Base-by-base conservation (phyloP, 805 yeast genomes). In the Scheffersomyces coipomensis region DNA sequence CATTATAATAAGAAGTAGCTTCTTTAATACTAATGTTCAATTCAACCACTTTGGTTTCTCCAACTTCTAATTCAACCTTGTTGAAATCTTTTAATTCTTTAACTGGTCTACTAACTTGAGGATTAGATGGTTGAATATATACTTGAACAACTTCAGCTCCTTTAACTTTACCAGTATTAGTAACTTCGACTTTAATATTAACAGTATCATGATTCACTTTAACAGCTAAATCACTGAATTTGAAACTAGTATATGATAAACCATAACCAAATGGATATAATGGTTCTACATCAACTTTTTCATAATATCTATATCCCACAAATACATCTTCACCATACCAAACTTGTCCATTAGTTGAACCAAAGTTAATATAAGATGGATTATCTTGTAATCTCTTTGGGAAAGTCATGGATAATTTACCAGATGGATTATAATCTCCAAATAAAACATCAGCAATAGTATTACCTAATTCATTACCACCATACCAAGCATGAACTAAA, bases 251-350 rank as follows among this genome's bases (percentile, higher is more conserved):
- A 62, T 79, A 81, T 1, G 86, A 79, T 43, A 80, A 66, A 34
- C 86, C 86, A 48, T 57, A 68, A 4, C 86, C 86, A 56, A 81
- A 82, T 31, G 85, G 81, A 65, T 71, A 81, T 35, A 73, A 63
- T 4, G 75, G 79, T 19, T 66, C 66, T 29, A 56, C 60, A 45
- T 72, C 67, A 25, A 63, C 52, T 56, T 74, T 75, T 50, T 81
- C 85, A 56, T 77, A 82, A 61, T 61, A 78, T 43, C 79, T 64
- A 64, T 81, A 80, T 16, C 86, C 87, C 37, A 81, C 76, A 54
- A 68, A 81, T 33, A 81, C 75, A 51, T 80, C 85, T 55, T 82
- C 88, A 42, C 86, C 85, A 48, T 81, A 82, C 39, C 74, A 50
- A 22, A 73, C 77, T 38, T 73, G 60, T 32, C 85, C 84, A 51